These are phyloP conservation scores for Scheffersomyces insectosa DNA, from an alignment of 1,139 yeast genomes.

Conservation along the genomic window DNA sequence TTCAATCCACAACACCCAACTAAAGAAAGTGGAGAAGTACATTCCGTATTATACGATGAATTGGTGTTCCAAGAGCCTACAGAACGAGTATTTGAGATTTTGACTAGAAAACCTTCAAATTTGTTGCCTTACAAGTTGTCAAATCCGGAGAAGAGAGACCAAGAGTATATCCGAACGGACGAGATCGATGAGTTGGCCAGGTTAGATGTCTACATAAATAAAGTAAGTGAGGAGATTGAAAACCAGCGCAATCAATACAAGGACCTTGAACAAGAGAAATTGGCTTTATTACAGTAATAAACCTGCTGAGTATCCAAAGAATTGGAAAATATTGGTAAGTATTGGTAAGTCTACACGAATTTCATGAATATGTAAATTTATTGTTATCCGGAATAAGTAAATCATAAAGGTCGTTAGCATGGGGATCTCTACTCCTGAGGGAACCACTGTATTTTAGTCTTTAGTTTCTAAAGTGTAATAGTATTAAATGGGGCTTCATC, in stretches of 20 bases:
- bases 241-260: constrained; percentile 51
- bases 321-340: too few species aligned
- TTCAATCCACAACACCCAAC: constrained; percentile 55
- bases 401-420: too few species aligned
- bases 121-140: constrained; percentile 62
- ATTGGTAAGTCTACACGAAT: too few species aligned
- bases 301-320: too few species aligned
- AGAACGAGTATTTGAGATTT: constrained; percentile 75
- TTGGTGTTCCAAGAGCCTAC: constrained; percentile 96
- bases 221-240: constrained; percentile 60
- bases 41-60: constrained; percentile 83
- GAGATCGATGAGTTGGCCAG: constrained; percentile 82
- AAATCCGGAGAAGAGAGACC: constrained; percentile 43
- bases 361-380: too few species aligned
- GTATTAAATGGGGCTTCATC: too few species aligned
- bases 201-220: constrained; percentile 63
- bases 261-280: constrained; percentile 50
- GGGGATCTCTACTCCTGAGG: too few species aligned
- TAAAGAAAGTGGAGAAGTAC: constrained; percentile 48
- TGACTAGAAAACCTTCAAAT: constrained; percentile 77
- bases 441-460: background rate
- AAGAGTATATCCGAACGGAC: constrained; percentile 43
- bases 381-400: too few species aligned
- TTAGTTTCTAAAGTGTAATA: background rate
- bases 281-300: constrained; percentile 38